These are phyloP conservation scores for Fraxinus paxiana DNA, from an alignment of 305 asterid genomes.

Conservation along the genomic window DNA sequence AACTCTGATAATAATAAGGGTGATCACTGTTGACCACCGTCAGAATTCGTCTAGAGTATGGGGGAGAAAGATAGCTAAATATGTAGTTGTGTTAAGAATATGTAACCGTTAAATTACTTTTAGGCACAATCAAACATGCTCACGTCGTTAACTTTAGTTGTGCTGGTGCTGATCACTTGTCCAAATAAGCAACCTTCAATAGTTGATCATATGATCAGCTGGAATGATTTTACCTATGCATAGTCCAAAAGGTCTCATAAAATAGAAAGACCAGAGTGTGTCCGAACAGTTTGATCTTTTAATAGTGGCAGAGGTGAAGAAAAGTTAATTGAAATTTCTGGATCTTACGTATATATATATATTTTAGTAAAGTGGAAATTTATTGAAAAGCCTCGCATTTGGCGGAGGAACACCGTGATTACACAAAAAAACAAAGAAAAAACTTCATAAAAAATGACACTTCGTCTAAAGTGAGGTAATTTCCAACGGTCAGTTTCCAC, in stretches of 20 bases:
- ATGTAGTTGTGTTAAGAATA: neutral
- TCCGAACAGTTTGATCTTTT: neutral
- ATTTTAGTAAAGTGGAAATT: no score
- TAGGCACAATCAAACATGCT: neutral
- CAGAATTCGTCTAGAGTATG: neutral
- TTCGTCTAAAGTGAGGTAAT: no score
- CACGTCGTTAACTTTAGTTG: neutral
- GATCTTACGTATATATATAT: no score
- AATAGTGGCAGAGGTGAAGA: no score
- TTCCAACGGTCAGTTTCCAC: no score
- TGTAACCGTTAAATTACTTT: neutral
- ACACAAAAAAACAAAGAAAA: no score
- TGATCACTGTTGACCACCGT: neutral
- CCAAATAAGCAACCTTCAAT: neutral
- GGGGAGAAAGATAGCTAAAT: neutral
- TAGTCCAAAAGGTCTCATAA: neutral
- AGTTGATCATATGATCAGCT: neutral
- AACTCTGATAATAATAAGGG: slow-evolving; percentile 26
- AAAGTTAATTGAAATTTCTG: no score
- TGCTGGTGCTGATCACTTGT: neutral
- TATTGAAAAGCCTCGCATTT: no score
- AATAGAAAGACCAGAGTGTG: neutral
- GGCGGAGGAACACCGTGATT: no score
- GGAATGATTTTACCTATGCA: neutral
- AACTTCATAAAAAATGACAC: no score